Evolutionary conservation across 164 flowering plant genomes (phyloP).

Genomic region (Annona squamosa): DNA sequence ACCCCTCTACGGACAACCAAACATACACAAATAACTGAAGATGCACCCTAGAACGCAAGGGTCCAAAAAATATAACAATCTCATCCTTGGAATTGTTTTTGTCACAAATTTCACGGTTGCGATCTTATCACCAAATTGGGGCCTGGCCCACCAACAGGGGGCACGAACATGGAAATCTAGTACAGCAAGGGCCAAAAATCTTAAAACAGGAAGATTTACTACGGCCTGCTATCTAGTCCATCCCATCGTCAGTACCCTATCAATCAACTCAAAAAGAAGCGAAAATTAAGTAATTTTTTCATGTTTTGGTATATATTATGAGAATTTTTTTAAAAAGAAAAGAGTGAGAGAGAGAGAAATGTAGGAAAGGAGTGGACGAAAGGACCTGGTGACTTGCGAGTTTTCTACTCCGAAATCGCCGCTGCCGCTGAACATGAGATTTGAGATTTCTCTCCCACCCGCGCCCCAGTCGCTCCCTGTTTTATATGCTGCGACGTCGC

Average conservation of each 20-base stretch:
- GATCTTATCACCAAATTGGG: neutral
- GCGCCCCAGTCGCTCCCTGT: neutral
- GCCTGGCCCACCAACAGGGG: neutral
- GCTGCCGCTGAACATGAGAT: neutral
- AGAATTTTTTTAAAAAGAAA: neutral
- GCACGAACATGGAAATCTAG: neutral
- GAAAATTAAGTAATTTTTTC: too few species aligned
- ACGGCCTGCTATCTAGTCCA: neutral
- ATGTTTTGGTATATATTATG: too few species aligned
- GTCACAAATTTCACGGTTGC: neutral
- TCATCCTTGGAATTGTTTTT: too few species aligned
- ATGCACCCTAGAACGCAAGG: too few species aligned
- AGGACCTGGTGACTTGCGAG: neutral
- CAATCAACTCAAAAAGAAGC: neutral
- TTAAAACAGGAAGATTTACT: neutral
- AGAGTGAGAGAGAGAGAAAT: neutral
- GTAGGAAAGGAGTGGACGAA: neutral
- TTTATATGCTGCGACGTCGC: neutral
- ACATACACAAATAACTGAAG: too few species aligned
- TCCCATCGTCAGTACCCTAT: neutral
- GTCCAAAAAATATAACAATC: too few species aligned
- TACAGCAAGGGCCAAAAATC: neutral
- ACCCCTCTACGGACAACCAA: too few species aligned
- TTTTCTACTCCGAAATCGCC: neutral
- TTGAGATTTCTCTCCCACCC: neutral